phyloP scores from a whole-genome alignment of 176 grass and related monocot species.

The Bonia amplexicaulis region DNA sequence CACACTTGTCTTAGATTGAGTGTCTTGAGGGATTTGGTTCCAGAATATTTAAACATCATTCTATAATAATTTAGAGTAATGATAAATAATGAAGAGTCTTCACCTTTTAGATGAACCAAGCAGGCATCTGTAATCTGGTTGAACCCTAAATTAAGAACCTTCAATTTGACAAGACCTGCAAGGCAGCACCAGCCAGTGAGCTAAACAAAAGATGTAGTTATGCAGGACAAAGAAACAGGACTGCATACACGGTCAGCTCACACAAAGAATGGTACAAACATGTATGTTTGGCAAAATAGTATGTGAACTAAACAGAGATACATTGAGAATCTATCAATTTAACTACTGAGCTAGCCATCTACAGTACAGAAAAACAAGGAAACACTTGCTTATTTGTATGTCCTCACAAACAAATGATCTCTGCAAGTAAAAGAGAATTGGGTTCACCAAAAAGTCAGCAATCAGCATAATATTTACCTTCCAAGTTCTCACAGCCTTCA shows the following conservation, averaged over 20 bases:
- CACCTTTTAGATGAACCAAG: constrained; percentile 77
- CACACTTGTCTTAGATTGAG: not conserved
- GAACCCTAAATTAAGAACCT: constrained; percentile 78
- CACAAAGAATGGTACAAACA: not conserved
- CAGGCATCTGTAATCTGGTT: constrained; percentile 79
- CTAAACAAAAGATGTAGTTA: not conserved
- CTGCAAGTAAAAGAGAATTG: not conserved
- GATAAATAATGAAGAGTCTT: not conserved
- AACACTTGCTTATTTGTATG: not conserved
- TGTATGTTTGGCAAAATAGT: not conserved
- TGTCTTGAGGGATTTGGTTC: not conserved
- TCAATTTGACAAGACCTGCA: constrained; percentile 66
- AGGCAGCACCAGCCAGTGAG: not conserved
- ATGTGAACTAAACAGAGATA: not conserved
- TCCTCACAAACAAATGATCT: not conserved
- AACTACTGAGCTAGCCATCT: constrained; percentile 5
- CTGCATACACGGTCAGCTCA: not conserved
- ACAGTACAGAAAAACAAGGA: not conserved
- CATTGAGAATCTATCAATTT: not conserved
- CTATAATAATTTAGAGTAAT: not conserved
- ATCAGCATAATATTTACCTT: constrained; percentile 43
- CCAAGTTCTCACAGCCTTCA: constrained; percentile 74
- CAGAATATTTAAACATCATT: not conserved
- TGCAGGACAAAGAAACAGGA: not conserved
- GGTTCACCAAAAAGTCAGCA: not conserved